Base-by-base conservation (phyloP, 1,139 yeast genomes). In the Saccharomycopsis hybrid region DNA sequence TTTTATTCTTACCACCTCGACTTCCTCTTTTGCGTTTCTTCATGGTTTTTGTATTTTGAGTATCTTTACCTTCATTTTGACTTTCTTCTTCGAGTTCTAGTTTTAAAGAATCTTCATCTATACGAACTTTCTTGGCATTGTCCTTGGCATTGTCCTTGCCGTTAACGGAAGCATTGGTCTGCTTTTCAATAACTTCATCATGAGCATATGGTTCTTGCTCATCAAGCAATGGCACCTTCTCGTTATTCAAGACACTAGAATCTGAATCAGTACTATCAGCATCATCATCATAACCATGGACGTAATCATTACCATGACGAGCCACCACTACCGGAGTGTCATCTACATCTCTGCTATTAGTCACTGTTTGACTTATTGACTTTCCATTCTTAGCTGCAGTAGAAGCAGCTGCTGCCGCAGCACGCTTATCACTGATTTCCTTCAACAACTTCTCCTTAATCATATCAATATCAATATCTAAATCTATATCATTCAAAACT, bases 21-120 rank as follows among this genome's bases (percentile, higher is more conserved):
- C 84, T 73, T 3, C 97, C 97, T 60, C 97, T 76, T 62, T 86
- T 89, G 28, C 97, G 72, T 61, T 77, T 82, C 65, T 71, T 74
- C n/a, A n/a, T n/a, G 42, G 61, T 46, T 33, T 53, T 55, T 47
- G 59, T 54, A 48, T 53, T 44, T 18, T 43, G 49, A 11, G 31
- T 52, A 38, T 54, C 51, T 36, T 59, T 61, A 50, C 55, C 63
- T 32, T 57, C 52, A 37, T 31, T 31, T 7, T 7, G 11, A 18
- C 31, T 5, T 13, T 1, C 31, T 40, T 35, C 41, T 32, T 41
- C 42, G 28, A 13, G 13, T 5, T 3, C n/a, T n/a, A n/a, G n/a
- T 31, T 31, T 31, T 5, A 31, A 9, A 7, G 33, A 7, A 7
- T 31, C 33, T 31, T 31, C 33, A 9, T 31, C 33, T 8, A 36